Base-by-base conservation (phyloP, 176 grass and related monocot genomes). In the Secale cereale region DNA sequence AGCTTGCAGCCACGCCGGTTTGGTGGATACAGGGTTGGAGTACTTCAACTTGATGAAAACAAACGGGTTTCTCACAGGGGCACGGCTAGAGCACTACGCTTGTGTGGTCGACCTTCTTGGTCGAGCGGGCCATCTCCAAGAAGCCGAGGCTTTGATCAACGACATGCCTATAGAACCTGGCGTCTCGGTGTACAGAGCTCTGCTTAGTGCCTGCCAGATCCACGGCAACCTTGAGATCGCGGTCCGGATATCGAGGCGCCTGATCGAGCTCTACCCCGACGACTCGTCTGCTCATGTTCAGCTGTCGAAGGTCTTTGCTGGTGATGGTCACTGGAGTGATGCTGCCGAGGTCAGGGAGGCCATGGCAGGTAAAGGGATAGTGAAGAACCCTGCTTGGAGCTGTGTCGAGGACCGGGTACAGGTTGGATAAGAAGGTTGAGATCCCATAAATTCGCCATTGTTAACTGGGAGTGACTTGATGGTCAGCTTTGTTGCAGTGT, bases 61-160 rank as follows among this genome's bases (percentile, higher is more conserved):
- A 4, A 59, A 77, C 0, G 59, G 35, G 10, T 57, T 43, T 8
- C 29, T 40, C 54, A 13, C 23, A 1, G 81, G 30, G 77, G 88
- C 54, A 19, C 68, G 23, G 59, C 56, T 78, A 76, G 83, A 90
- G 43, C 88, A 82, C 81, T 82, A 79, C 48, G 65, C 83, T 3
- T 90, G 83, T 57, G 45, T 90, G 29, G 79, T 82, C 14, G 83
- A 90, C 86, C 79, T 90, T 78, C 88, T 90, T 48, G 65, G 84
- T 30, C 37, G 84, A 78, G 88, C 84, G 6, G 88, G 88, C 23
- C 78, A 79, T 86, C 80, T 90, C 71, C 29, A 20, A 14, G 57
- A 90, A 83, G 88, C 88, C 5, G 74, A 90, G 78, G 65, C 67
- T 43, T 79, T 83, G 75, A 50, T 79, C 43, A 67, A 67, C 23